Base-by-base conservation (phyloP, 495 filamentous ascomycete genomes). In the Aspergillus coremiiformis region DNA sequence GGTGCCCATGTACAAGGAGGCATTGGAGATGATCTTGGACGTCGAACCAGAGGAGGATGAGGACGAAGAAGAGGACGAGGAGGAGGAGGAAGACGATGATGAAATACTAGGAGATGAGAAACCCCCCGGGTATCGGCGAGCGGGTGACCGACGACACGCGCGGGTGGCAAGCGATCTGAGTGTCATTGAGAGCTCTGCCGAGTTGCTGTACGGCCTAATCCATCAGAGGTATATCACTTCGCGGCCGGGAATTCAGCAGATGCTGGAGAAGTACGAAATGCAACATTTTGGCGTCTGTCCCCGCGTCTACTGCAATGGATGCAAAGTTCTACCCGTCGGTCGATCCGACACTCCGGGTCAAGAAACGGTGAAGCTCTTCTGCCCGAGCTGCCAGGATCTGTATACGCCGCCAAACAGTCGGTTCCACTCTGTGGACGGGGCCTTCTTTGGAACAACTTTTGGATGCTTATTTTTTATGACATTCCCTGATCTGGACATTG, bases 1-100 rank as follows among this genome's bases (percentile, higher is more conserved):
- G 71, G 93, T 98, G 45, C 87, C 90, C 49, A 96, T 96, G 91
- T 98, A 98, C 66, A 98, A 97, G 68, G 93, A 98, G 72, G 93
- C 93, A 0, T 65, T 84, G 49, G 82, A 98, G 79, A 97, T 98
- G 93, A 97, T 98, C 55, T 78, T 98, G 33, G 93, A 98, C 58
- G 94, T 98, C 42, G 93, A 98, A 61, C 92, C 93, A 12, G 90
- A 95, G 65, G 90, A 95, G 15, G 87, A 90, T 22, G 89, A 91
- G 35, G 86, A 91, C 14, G 88, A 94, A 4, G 81, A 91, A 10
- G 88, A 83, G 42, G 78, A 81, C 32, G 84, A 88, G 19, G 86
- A 88, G 15, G 84, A 90, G 6, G 85, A 89, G 4, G 86, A 89
- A 32, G 86, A 89, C 22, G 89, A 95, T 3, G 87, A 91, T 49